Conservation (phyloP, 2,329 filamentous ascomycete genomes). For the Ascochyta pisi region DNA sequence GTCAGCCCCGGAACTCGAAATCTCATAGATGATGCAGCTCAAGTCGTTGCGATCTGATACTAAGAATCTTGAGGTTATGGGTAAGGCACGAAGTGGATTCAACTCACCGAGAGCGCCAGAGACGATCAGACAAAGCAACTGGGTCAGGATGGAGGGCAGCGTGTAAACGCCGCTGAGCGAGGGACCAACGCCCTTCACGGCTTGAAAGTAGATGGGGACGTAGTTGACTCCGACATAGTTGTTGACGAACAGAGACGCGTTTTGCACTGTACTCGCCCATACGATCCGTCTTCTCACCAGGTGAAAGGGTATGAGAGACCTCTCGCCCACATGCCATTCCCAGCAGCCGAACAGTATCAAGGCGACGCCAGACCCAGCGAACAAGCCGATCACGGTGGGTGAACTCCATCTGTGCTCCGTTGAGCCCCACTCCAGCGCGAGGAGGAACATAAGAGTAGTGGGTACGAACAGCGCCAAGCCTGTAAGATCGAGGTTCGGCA, state of each 20-base stretch:
- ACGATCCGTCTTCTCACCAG: not conserved
- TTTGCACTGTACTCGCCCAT: not conserved
- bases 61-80: too few relatives aligned
- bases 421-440: not conserved
- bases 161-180: conserved; percentile 17
- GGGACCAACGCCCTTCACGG: conserved; percentile 5
- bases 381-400: not conserved
- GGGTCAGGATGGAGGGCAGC: conserved; percentile 9
- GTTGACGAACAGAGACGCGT: not conserved
- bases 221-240: not conserved
- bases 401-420: not conserved
- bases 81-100: too few relatives aligned
- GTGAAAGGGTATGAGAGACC: not conserved
- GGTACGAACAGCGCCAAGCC: not conserved
- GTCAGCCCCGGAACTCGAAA: too few relatives aligned
- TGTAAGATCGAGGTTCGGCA: not conserved
- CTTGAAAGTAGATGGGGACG: conserved; percentile 30
- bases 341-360: not conserved
- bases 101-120: not conserved
- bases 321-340: not conserved
- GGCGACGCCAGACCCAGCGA: not conserved
- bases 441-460: not conserved
- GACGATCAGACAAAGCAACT: not conserved
- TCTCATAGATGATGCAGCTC: too few relatives aligned
- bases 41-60: too few relatives aligned